Evolutionary conservation across 768 basidiomycete species (phyloP).

Genomic region (Gloeostereum incarnatum): DNA sequence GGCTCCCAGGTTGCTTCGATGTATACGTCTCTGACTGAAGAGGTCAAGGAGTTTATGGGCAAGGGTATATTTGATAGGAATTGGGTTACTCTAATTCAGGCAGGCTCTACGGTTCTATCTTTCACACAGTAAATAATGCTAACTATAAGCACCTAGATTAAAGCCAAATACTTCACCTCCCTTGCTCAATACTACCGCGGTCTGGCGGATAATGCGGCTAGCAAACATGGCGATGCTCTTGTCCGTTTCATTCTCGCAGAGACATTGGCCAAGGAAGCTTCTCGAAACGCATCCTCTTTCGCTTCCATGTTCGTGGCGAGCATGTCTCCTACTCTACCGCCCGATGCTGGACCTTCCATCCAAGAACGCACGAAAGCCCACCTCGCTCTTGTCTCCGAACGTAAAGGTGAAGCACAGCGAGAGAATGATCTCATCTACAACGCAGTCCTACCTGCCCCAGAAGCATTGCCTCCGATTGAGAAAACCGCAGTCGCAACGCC

Average conservation of each 20-base stretch:
- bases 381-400: constrained; percentile 66
- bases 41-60: constrained; percentile 94
- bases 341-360: constrained; percentile 77
- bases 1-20: constrained; percentile 73
- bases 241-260: constrained; percentile 74
- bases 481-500: constrained; percentile 76
- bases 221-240: constrained; percentile 83
- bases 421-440: constrained; percentile 99
- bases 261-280: constrained; percentile 74
- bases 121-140: background rate
- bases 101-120: constrained; percentile 15
- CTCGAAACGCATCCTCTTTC: constrained; percentile 60
- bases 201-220: constrained; percentile 62
- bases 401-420: constrained; percentile 63
- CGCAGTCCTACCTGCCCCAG: constrained; percentile 71
- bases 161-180: constrained; percentile 84
- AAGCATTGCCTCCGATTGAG: constrained; percentile 75
- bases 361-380: constrained; percentile 81
- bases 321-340: constrained; percentile 73
- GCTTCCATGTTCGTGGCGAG: constrained; percentile 59
- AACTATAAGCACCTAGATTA: constrained; percentile 45
- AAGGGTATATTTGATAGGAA: constrained; percentile 94
- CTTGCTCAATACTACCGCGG: constrained; percentile 83
- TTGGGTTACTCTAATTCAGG: constrained; percentile 86
- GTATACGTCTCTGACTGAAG: constrained; percentile 79